These are phyloP conservation scores for Fusarium pilosicola DNA, from an alignment of 2,329 filamentous ascomycete species.

Conservation along the genomic window DNA sequence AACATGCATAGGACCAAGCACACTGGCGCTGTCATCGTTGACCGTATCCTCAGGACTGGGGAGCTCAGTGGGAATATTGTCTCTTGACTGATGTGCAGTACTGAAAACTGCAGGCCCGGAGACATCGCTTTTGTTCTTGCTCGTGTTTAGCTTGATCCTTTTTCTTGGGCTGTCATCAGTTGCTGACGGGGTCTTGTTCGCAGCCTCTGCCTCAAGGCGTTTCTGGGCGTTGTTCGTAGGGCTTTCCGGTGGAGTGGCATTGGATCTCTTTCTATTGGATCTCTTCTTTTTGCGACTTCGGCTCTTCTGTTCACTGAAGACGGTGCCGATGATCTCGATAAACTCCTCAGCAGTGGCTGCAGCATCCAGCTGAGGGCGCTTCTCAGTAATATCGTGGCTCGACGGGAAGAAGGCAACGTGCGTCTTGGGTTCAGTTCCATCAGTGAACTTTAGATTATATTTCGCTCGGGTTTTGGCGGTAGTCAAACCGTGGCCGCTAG, in stretches of 20 bases:
- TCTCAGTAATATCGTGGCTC: conserved; percentile 9
- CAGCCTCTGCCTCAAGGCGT: conserved; percentile 1
- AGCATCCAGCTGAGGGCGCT: conserved; percentile 2
- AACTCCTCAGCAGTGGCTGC: conserved; percentile 19
- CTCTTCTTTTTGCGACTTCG: background rate
- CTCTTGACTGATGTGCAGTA: background rate
- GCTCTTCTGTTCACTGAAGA: conserved; percentile 25
- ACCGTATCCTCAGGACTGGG: background rate
- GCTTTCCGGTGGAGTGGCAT: conserved; percentile 3
- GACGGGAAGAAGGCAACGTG: conserved; percentile 14
- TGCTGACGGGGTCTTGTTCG: background rate
- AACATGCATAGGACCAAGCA: background rate
- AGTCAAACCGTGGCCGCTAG: conserved; percentile 13
- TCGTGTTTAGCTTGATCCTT: conserved; percentile 7
- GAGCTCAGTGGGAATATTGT: background rate
- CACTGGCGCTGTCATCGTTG: background rate
- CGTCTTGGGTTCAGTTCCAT: conserved; percentile 27
- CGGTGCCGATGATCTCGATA: conserved; percentile 10
- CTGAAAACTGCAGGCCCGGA: background rate
- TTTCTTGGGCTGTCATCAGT: conserved; percentile 1
- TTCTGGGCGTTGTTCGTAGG: conserved; percentile 16
- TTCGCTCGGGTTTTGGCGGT: conserved; percentile 22
- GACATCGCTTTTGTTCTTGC: background rate
- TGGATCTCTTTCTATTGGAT: background rate
- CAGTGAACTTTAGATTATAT: conserved; percentile 31